Evolutionary conservation across 768 basidiomycete species (phyloP).

Genomic region (Tulasnella sp.): DNA sequence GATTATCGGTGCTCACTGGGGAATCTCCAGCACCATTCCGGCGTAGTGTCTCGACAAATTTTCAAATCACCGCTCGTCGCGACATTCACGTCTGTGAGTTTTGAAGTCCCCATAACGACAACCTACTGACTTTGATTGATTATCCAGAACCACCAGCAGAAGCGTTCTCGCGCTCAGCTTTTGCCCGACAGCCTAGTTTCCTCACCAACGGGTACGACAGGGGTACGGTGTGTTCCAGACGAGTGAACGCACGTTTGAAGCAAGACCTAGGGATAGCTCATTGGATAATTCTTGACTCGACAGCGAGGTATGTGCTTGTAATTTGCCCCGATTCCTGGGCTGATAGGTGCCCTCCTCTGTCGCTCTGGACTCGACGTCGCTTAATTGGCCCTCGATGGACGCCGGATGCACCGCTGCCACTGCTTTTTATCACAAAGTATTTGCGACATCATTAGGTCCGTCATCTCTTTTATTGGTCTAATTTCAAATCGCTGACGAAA

Average conservation of each 20-base stretch:
- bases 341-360: no score
- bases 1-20: not conserved
- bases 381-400: no score
- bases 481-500: slow-evolving; percentile 31
- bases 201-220: slow-evolving; percentile 29
- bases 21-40: slow-evolving; percentile 29
- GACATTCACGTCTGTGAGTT: not conserved
- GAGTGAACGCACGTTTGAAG: slow-evolving; percentile 18
- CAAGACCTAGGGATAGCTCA: slow-evolving; percentile 21
- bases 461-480: slow-evolving; percentile 28
- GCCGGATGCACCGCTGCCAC: no score
- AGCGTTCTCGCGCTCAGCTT: slow-evolving; percentile 33
- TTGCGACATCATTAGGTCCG: slow-evolving; percentile 31
- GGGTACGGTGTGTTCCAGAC: slow-evolving; percentile 33
- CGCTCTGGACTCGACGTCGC: no score
- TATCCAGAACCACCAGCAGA: slow-evolving; percentile 37
- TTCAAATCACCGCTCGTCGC: slow-evolving; percentile 33
- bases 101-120: not conserved
- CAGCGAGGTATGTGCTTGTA: slow-evolving; percentile 31
- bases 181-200: slow-evolving; percentile 33
- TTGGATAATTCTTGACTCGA: slow-evolving; percentile 34
- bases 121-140: slow-evolving; percentile 9
- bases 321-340: not conserved
- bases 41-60: slow-evolving; percentile 30
- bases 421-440: no score